Evolutionary conservation across 495 filamentous ascomycete genomes (phyloP).

Genomic region (Symbiotaphrina buchneri): DNA sequence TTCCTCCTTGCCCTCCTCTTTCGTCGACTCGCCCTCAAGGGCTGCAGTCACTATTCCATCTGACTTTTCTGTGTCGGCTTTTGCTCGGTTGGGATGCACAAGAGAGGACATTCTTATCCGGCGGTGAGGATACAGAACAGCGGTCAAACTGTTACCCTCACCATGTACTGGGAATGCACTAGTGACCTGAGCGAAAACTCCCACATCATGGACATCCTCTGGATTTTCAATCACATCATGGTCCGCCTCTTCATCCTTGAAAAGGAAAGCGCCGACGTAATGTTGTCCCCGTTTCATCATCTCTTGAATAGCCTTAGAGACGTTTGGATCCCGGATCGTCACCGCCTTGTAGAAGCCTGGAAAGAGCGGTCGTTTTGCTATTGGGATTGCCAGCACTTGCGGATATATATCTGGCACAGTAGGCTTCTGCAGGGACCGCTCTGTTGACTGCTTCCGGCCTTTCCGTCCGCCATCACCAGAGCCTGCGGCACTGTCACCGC

Average conservation of each 20-base stretch:
- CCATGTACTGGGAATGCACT: conserved; percentile 77
- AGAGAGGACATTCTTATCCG: conserved; percentile 75
- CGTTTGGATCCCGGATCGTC: conserved; percentile 77
- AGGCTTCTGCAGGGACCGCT: conserved; percentile 65
- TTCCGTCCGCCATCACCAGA: conserved; percentile 42
- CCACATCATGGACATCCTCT: conserved; percentile 82
- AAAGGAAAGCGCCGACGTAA: conserved; percentile 88
- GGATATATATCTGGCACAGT: conserved; percentile 87
- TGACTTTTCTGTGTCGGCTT: conserved; percentile 12
- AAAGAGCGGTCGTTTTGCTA: conserved; percentile 82
- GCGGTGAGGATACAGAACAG: conserved; percentile 87
- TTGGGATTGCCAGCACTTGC: conserved; percentile 97
- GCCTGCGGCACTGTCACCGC: conserved; percentile 21
- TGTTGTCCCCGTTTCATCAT: conserved; percentile 97
- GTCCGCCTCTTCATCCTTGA: conserved; percentile 88
- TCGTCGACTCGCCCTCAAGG: conserved; percentile 21
- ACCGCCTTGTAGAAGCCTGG: conserved; percentile 98
- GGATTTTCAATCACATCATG: conserved; percentile 72
- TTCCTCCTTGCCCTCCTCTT: conserved; percentile 33
- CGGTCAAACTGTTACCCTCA: conserved; percentile 58
- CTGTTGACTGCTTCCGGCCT: conserved; percentile 22
- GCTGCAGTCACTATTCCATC: conserved; percentile 13
- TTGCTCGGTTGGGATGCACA: conserved; percentile 31
- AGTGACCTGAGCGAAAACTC: conserved; percentile 94
- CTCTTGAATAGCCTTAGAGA: conserved; percentile 75